These are phyloP conservation scores for Ceratocystis eucalypticola DNA, from an alignment of 2,329 filamentous ascomycete genomes.

Conservation along the genomic window DNA sequence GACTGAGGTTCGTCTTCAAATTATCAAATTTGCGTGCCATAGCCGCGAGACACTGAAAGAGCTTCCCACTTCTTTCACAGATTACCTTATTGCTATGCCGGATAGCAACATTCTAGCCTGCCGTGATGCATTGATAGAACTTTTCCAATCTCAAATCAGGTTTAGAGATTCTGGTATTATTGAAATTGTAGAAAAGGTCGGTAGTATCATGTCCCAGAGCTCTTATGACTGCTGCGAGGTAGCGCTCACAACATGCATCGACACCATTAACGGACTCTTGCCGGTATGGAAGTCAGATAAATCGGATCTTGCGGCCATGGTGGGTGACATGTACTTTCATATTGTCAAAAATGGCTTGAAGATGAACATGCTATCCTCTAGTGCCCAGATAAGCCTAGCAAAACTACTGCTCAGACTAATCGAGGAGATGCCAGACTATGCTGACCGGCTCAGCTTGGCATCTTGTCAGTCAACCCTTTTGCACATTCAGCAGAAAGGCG, in stretches of 20 bases:
- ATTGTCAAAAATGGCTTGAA: conserved; percentile 55
- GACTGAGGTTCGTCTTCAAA: conserved; percentile 7
- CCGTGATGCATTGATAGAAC: conserved; percentile 35
- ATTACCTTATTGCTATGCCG: conserved; percentile 35
- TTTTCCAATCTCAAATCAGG: conserved; percentile 42
- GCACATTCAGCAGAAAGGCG: conserved; percentile 51
- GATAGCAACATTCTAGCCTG: conserved; percentile 43
- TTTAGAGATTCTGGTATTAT: conserved; percentile 34
- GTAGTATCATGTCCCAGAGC: conserved; percentile 39
- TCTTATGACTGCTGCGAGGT: conserved; percentile 62
- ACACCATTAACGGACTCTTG: conserved; percentile 51
- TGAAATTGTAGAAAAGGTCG: conserved; percentile 37
- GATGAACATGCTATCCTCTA: conserved; percentile 55
- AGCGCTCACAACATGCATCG: conserved; percentile 52
- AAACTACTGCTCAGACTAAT: conserved; percentile 58
- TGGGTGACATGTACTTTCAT: conserved; percentile 66
- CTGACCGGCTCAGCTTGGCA: conserved; percentile 42
- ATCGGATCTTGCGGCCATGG: conserved; percentile 48
- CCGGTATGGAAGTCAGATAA: conserved; percentile 48
- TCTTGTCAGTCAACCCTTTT: conserved; percentile 59
- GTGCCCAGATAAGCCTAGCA: conserved; percentile 53
- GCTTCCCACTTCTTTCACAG: conserved; percentile 25
- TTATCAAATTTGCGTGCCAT: conserved; percentile 1
- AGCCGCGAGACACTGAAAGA: background rate
- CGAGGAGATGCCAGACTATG: conserved; percentile 53